Evolutionary conservation across 208 protist genomes (phyloP).

Genomic region (Willaertia magna): DNA sequence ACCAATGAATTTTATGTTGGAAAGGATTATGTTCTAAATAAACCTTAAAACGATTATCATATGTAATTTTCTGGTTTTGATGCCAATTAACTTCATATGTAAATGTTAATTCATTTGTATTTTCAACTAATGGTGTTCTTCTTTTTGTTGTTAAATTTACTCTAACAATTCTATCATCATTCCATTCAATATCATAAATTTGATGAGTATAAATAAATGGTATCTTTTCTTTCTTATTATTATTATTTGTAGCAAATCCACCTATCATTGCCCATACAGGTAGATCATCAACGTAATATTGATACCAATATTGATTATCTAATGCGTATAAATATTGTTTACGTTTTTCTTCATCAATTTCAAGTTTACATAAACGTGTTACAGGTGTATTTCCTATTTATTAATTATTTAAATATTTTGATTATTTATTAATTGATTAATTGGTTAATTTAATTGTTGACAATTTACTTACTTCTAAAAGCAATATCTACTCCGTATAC

Average conservation of each 20-base stretch:
- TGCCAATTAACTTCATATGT: conserved; percentile 64
- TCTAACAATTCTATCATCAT: conserved; percentile 45
- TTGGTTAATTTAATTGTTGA: no score
- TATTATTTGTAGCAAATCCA: neutral
- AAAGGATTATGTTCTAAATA: conserved; percentile 70
- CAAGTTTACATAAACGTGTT: neutral
- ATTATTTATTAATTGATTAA: no score
- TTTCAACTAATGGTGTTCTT: conserved; percentile 23
- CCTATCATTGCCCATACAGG: conserved; percentile 8
- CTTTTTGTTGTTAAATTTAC: conserved; percentile 52
- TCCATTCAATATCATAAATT: conserved; percentile 51
- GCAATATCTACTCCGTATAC: neutral
- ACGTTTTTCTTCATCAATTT: conserved; percentile 29
- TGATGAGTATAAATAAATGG: conserved; percentile 63
- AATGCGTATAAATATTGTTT: conserved; percentile 44
- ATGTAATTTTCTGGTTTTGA: conserved; percentile 40
- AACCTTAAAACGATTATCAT: conserved; percentile 63
- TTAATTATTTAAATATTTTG: neutral
- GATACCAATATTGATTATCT: conserved; percentile 40
- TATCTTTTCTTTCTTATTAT: neutral
- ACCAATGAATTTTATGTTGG: conserved; percentile 73
- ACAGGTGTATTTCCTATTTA: neutral
- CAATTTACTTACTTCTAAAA: neutral
- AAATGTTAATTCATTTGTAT: conserved; percentile 40
- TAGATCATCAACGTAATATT: conserved; percentile 7